Conservation (phyloP, 176 grass and related monocot species). For the Oryza rufipogon region DNA sequence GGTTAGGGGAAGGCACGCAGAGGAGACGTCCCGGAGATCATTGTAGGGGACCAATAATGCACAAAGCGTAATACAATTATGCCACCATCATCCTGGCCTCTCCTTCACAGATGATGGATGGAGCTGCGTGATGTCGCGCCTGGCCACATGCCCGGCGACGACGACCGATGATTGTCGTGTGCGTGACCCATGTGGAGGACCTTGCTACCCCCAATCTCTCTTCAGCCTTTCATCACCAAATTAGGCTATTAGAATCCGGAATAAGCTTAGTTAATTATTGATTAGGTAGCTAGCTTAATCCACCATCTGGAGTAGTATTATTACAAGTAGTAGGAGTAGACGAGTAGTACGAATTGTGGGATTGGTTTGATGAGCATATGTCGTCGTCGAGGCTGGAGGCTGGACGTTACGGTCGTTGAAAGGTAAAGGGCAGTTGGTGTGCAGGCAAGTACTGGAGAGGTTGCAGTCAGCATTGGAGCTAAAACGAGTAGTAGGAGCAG, state of each 20-base stretch:
- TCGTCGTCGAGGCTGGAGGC: neutral
- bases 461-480: neutral
- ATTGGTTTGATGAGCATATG: neutral
- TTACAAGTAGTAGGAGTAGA: neutral
- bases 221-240: neutral
- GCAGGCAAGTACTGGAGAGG: neutral
- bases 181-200: neutral
- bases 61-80: conserved; percentile 4
- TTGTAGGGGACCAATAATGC: neutral
- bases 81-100: neutral
- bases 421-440: neutral
- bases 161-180: neutral
- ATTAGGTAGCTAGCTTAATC: neutral
- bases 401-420: neutral
- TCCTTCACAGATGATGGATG: neutral
- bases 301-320: neutral
- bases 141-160: neutral
- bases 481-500: neutral
- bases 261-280: neutral
- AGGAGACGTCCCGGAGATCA: neutral
- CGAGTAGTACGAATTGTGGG: neutral
- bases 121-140: neutral
- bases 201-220: neutral
- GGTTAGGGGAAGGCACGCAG: neutral
- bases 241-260: neutral